Base-by-base conservation (phyloP, 2,329 filamentous ascomycete species). In the Bipolaris gigantea region DNA sequence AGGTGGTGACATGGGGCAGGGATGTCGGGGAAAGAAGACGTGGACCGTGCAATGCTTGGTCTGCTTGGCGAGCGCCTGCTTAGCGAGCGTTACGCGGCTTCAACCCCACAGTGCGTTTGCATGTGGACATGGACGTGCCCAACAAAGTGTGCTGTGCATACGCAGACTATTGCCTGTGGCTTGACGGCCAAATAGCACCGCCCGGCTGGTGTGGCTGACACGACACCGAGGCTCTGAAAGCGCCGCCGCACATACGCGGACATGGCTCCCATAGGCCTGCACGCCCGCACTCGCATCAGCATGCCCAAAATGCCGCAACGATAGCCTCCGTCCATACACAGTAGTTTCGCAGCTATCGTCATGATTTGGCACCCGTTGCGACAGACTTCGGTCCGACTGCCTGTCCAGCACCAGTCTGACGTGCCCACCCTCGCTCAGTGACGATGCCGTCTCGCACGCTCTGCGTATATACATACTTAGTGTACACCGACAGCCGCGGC, bases 1-100 rank as follows among this genome's bases (percentile, higher is more conserved):
- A 55, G 55, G 55, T 51, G 44, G 38, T 33, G 50, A 57, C 36
- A 19, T 19, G 41, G 27, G 32, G 39, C 51, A 55, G 51, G 55
- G 51, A 48, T 51, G 27, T 16, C 8, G 19, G 33, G 15, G 11
- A 42, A 48, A 46, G 48, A 30, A 30, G 27, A 30, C 10, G 27
- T 42, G 53, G 53, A 49, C 21, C 38, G n/a, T 27, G 27, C 10
- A 11, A 13, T 15, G 25, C 40, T 35, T 25, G 33, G 23, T 18
- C 34, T 19, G 32, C 43, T 52, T 55, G 39, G 48, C 51, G 18
- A 27, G 27, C 16, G 35, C 23, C 34, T 19, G 32, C 43, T 52
- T 55, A 44, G 48, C 51, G 18, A 27, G 27, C 16, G 35, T 33
- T 34, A 25, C 38, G 32, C 45, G 36, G 50, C 51, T 34, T 52